Percentiles rank a stretch among this genome's conserved stretches.
Conservation (phyloP, 176 grass and related monocot genomes). For the Avena atlantica region DNA sequence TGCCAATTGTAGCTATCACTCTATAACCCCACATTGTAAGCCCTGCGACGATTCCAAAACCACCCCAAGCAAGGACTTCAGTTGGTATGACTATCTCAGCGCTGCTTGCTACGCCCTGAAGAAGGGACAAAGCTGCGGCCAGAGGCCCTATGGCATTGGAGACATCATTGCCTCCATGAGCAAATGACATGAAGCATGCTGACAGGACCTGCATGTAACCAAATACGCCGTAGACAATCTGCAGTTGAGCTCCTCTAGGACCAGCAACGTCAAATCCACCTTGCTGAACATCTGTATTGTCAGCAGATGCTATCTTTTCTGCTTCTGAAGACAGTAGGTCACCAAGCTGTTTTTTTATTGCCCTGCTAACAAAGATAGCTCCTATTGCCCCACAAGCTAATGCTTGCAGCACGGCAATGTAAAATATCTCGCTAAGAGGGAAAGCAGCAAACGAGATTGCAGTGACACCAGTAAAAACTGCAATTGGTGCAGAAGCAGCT, state of each 20-base stretch:
- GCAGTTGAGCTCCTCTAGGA: slow-evolving; percentile 82
- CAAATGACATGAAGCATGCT: slow-evolving; percentile 99
- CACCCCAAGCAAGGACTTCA: slow-evolving; percentile 93
- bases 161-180: slow-evolving; percentile 94
- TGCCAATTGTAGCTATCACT: slow-evolving; percentile 96
- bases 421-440: slow-evolving; percentile 75
- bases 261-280: slow-evolving; percentile 72
- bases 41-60: slow-evolving; percentile 95
- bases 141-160: slow-evolving; percentile 95
- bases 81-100: slow-evolving; percentile 91
- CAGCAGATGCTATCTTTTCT: slow-evolving; percentile 53
- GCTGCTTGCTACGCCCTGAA: slow-evolving; percentile 61
- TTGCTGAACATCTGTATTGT: slow-evolving; percentile 53
- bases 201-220: slow-evolving; percentile 97
- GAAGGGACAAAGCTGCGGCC: slow-evolving; percentile 85
- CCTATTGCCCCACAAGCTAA: slow-evolving; percentile 78
- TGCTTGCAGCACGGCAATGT: slow-evolving; percentile 73
- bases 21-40: slow-evolving; percentile 94
- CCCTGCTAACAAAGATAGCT: slow-evolving; percentile 71
- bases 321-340: slow-evolving; percentile 82
- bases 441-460: slow-evolving; percentile 91
- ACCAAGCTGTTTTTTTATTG: slow-evolving; percentile 80
- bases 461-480: slow-evolving; percentile 84
- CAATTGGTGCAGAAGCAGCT: slow-evolving; percentile 87
- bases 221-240: slow-evolving; percentile 95